Evolutionary conservation across 768 basidiomycete species (phyloP).

Genomic region (Postia placenta): DNA sequence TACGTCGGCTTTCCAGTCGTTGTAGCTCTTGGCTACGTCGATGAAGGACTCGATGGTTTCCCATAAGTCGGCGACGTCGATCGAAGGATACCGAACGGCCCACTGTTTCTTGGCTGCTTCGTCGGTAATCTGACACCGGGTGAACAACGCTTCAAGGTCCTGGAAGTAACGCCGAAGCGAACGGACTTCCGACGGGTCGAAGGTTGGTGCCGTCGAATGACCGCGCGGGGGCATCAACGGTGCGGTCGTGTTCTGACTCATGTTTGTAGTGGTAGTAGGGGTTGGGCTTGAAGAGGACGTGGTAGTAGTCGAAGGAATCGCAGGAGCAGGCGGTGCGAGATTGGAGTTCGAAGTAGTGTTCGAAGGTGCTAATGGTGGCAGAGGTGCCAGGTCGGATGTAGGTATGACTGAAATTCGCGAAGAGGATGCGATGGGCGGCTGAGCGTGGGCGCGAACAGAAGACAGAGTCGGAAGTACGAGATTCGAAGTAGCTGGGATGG

Average conservation of each 20-base stretch:
- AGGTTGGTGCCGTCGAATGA: conserved; percentile 3
- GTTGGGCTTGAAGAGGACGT: no score
- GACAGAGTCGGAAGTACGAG: no score
- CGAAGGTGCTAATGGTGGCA: no score
- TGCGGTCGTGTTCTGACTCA: neutral
- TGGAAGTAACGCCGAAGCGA: conserved; percentile 11
- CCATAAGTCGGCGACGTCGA: conserved; percentile 1
- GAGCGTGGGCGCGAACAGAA: no score
- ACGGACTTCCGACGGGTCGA: conserved; percentile 2
- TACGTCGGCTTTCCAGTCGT: conserved; percentile 18
- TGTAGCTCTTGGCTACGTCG: conserved; percentile 9
- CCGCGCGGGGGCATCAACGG: conserved; percentile 6
- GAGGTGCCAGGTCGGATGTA: no score
- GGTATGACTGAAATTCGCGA: no score
- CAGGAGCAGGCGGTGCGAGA: no score
- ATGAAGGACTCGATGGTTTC: conserved; percentile 16
- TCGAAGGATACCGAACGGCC: conserved; percentile 1
- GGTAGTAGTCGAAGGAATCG: no score
- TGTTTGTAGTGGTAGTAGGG: neutral
- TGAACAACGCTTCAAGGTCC: conserved; percentile 6
- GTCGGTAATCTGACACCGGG: neutral
- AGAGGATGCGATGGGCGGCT: no score
- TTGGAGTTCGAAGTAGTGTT: no score
- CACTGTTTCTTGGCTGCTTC: neutral
- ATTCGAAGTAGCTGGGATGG: no score